Evolutionary conservation across 2,329 filamentous ascomycete genomes (phyloP), one percentile per base, ranked within the genome.

Genomic region (Claviceps paspali): DNA sequence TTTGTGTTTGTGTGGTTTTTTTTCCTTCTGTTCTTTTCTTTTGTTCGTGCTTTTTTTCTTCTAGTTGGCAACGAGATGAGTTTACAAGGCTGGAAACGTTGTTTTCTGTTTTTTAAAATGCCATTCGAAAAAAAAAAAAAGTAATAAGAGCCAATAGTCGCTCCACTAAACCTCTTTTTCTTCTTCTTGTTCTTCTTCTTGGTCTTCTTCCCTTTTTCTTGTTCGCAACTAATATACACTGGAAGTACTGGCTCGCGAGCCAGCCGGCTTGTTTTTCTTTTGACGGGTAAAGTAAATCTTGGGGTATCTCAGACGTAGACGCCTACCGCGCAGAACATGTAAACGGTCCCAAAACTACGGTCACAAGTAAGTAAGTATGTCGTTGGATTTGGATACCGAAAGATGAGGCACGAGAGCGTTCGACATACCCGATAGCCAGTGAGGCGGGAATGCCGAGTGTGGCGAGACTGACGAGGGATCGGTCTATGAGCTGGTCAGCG

Each of bases 241-340:
- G 47, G 45, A 48, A 47, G 46, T 48, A 37, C 49, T 47, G 45
- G 43, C 12, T 37, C 27, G 6, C 30, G 21, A 31, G 22, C 34
- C 38, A 33, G 24, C 7, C 14, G 22, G 14, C 8, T 22, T 22
- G 5, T 22, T 22, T 22, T 22, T 22, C 22, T 17, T 31, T 32
- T n/a, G 15, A 12, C 8, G 19, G 33, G 15, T 6, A 19, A 35
- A 7, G 17, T 8, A 15, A 27, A 23, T 55, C 42, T 45, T 41
- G 51, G 59, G 63, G 62, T 66, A 63, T 74, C 58, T 68, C 75
- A 98, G 60, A 98, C 85, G 77, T 98, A 96, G 55, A 98, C 91
- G 58, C 91, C 91, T 57, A 91, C 91, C 42, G 87, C 91, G 63
- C 91, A 98, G 64, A 98, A 96, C 81, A 95, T 94, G 64, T 91